Evolutionary conservation across 441 rosid genomes (phyloP), one percentile per base, ranked within the genome.

Genomic region (Codiaeum variegatum): DNA sequence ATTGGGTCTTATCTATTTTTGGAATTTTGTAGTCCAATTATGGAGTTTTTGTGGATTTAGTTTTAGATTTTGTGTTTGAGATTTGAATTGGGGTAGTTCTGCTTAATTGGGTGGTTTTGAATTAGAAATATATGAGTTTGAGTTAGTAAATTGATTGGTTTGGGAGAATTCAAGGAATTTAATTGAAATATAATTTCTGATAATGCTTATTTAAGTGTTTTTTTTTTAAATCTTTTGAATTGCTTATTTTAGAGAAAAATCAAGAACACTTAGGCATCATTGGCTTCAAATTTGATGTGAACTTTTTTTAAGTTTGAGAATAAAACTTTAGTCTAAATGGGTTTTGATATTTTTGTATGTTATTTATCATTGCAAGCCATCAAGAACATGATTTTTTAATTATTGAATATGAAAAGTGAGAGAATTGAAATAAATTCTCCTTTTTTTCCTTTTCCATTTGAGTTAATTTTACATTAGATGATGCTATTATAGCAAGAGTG

Each of bases 1-100:
- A 15, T 1, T 75, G 73, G 73, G 59, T 73, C 24, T 72, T 18
- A 21, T 51, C 34, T 24, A 10, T 52, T 49, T 52, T 12, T 67
- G 38, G 58, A 49, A 49, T 9, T 9, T 44, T 66, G 40, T 58
- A 38, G 10, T 18, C 9, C n/a, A 26, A 46, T 29, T 70, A 8
- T 36, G 23, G 64, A 38, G 56, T 58, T 69, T 70, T 34, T 24
- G 6, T 46, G 67, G 34, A 2, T 71, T 62, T 32, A 32, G 16
- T 32, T 49, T 3, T 49, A 5, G 12, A 23, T 72, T 63, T 6
- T 70, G 18, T 49, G n/a, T n/a, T 9, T 52, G 7, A 18, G 0
- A 32, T 31, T 31, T 67, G 24, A 51, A 67, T 67, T 47, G 40
- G 5, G 23, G 12, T 12, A 32, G 44, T 23, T 4, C 12, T 58